Percentiles rank a stretch among this genome's conserved stretches.
phyloP scores from a whole-genome alignment of 139 green algal species.

The Chlamydomonas sphaeroides region DNA sequence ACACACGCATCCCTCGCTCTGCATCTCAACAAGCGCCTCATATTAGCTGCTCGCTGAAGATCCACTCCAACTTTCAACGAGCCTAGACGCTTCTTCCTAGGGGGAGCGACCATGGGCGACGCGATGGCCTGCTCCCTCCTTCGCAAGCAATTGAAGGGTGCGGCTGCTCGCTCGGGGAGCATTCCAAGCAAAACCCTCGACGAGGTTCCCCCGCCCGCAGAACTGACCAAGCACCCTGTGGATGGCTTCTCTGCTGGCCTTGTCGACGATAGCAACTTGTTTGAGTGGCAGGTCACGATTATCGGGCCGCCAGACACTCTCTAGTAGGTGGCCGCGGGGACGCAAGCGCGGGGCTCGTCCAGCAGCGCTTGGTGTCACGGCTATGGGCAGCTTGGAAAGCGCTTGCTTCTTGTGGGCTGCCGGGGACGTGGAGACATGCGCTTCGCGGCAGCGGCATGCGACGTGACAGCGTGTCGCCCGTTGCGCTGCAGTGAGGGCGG shows the following conservation, averaged over 20 bases:
- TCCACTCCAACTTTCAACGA: neutral
- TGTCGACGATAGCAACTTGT: conserved; percentile 96
- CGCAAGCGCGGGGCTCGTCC: too few relatives aligned
- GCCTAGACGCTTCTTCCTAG: neutral
- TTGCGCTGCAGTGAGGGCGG: conserved; percentile 88
- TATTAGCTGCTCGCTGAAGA: neutral
- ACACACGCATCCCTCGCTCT: too few relatives aligned
- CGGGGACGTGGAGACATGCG: too few relatives aligned
- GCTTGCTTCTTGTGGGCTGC: too few relatives aligned
- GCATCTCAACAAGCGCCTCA: too few relatives aligned
- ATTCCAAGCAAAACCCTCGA: neutral
- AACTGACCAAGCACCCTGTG: conserved; percentile 95
- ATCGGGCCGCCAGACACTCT: conserved; percentile 98
- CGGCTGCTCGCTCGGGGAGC: neutral
- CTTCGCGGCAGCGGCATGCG: too few relatives aligned
- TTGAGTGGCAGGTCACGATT: conserved; percentile 98
- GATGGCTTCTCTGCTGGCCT: conserved; percentile 98
- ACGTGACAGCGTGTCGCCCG: too few relatives aligned
- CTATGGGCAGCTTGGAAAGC: too few relatives aligned
- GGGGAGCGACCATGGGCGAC: conserved; percentile 8
- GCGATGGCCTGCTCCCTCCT: conserved; percentile 67
- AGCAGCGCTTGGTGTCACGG: too few relatives aligned
- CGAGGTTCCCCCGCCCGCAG: conserved; percentile 63
- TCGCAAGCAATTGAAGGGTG: conserved; percentile 94
- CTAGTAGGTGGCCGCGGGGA: conserved; percentile 82